These are phyloP conservation scores for Xylariaceae sp. DNA, from an alignment of 2,329 filamentous ascomycete species.

Conservation along the genomic window DNA sequence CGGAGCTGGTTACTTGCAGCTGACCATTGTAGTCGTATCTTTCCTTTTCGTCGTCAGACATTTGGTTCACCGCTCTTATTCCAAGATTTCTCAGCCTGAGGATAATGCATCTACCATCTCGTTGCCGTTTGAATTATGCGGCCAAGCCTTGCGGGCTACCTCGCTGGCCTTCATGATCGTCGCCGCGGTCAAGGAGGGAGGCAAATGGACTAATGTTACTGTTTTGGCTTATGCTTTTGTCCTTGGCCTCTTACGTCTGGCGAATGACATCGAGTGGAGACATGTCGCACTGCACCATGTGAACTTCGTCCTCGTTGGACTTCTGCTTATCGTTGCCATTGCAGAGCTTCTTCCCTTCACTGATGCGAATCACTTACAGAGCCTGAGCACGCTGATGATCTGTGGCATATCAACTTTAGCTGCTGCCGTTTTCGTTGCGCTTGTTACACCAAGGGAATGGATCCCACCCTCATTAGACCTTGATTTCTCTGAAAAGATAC, in stretches of 20 bases:
- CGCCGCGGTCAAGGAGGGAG: constrained; percentile 39
- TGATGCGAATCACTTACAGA: constrained; percentile 39
- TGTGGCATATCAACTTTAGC: constrained; percentile 42
- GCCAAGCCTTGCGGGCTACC: constrained; percentile 45
- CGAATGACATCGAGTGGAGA: constrained; percentile 47
- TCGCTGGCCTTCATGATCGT: constrained; percentile 44
- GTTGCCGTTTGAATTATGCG: constrained; percentile 47
- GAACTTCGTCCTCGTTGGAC: constrained; percentile 47
- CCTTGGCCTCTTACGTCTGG: constrained; percentile 48
- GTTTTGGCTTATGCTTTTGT: constrained; percentile 46
- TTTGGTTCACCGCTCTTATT: constrained; percentile 38
- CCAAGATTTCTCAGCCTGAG: constrained; percentile 33
- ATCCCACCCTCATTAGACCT: constrained; percentile 46
- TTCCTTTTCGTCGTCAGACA: constrained; percentile 40
- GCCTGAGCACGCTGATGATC: constrained; percentile 36
- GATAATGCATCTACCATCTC: constrained; percentile 43
- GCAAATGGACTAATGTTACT: constrained; percentile 42
- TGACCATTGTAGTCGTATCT: constrained; percentile 42
- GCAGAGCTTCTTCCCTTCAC: constrained; percentile 49
- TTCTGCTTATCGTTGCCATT: constrained; percentile 41
- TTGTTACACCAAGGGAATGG: constrained; percentile 55
- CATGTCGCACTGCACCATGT: constrained; percentile 51
- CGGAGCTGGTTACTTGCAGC: constrained; percentile 46
- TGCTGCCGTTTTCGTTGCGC: constrained; percentile 44
- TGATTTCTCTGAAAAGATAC: constrained; percentile 42